Evolutionary conservation across 1,139 yeast genomes (phyloP).

Genomic region (Taphrina wiesneri): DNA sequence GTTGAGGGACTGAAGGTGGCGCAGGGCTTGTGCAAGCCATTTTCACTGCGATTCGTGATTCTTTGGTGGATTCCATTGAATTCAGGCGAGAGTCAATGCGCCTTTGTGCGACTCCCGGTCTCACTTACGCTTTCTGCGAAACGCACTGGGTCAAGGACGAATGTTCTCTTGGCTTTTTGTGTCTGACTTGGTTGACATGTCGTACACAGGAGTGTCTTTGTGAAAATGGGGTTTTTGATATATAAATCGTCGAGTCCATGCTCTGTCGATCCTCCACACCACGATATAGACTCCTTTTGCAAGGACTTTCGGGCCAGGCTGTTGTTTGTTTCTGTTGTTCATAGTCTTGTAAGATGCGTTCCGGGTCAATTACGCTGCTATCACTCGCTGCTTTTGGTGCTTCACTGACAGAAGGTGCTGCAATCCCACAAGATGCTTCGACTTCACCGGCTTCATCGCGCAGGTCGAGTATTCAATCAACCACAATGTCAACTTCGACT

Average conservation of each 20-base stretch:
- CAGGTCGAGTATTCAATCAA: slow-evolving; percentile 11
- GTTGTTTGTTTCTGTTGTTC: background rate
- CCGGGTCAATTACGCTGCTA: slow-evolving; percentile 7
- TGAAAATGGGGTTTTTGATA: too few species aligned
- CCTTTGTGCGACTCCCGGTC: slow-evolving; percentile 5
- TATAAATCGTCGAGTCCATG: background rate
- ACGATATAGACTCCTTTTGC: background rate
- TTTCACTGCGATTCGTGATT: too few species aligned
- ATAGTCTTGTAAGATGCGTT: background rate
- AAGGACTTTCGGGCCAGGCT: background rate
- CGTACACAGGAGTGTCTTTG: too few species aligned
- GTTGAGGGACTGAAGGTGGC: too few species aligned
- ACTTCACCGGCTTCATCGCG: slow-evolving; percentile 11
- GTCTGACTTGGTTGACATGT: too few species aligned
- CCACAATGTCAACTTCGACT: background rate
- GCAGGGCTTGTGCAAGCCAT: background rate
- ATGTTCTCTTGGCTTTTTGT: background rate
- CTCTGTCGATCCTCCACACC: background rate
- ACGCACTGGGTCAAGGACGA: background rate
- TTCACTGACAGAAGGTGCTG: slow-evolving; percentile 17
- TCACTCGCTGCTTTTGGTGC: slow-evolving; percentile 16
- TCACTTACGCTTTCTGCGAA: slow-evolving; percentile 1
- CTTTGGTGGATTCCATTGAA: background rate
- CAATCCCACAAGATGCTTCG: background rate
- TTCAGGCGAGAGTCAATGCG: background rate